Conservation (phyloP, 495 filamentous ascomycete genomes). For the Daldinia childiae region DNA sequence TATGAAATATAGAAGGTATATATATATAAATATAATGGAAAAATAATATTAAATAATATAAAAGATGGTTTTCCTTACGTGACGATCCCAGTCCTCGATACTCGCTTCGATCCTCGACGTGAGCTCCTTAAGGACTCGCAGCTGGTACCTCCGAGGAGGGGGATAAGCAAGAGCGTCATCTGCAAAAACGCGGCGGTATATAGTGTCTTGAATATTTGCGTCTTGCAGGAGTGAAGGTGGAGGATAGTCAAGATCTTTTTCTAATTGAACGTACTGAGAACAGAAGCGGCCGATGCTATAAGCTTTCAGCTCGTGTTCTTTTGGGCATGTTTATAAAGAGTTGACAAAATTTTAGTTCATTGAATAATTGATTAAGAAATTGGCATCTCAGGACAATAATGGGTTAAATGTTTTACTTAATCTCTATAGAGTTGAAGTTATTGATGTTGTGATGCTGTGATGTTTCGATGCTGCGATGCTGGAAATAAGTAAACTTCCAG, state of each 20-base stretch:
- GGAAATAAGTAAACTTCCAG: too few relatives aligned
- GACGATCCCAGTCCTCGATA: slow-evolving; percentile 78
- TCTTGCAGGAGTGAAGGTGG: slow-evolving; percentile 45
- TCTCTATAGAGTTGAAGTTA: too few relatives aligned
- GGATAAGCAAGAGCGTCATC: slow-evolving; percentile 57
- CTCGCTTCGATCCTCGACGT: slow-evolving; percentile 70
- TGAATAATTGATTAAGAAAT: too few relatives aligned
- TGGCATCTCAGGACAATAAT: too few relatives aligned
- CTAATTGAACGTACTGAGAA: slow-evolving; percentile 55
- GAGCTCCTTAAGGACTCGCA: slow-evolving; percentile 77
- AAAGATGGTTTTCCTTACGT: slow-evolving; percentile 67
- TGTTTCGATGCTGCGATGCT: too few relatives aligned
- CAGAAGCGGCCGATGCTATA: slow-evolving; percentile 48
- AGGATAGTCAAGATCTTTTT: slow-evolving; percentile 49
- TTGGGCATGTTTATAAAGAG: slow-evolving; percentile 1
- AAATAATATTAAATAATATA: not conserved
- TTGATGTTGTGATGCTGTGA: too few relatives aligned
- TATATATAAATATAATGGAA: not conserved
- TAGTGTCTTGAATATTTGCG: slow-evolving; percentile 63
- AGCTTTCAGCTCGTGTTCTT: not conserved
- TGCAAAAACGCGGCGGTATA: slow-evolving; percentile 73
- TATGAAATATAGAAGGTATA: too few relatives aligned
- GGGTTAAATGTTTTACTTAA: too few relatives aligned
- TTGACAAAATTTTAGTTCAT: not conserved
- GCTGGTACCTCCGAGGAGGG: slow-evolving; percentile 72